phyloP scores from a whole-genome alignment of 2,329 filamentous ascomycete genomes.

The Onygenales sp. region DNA sequence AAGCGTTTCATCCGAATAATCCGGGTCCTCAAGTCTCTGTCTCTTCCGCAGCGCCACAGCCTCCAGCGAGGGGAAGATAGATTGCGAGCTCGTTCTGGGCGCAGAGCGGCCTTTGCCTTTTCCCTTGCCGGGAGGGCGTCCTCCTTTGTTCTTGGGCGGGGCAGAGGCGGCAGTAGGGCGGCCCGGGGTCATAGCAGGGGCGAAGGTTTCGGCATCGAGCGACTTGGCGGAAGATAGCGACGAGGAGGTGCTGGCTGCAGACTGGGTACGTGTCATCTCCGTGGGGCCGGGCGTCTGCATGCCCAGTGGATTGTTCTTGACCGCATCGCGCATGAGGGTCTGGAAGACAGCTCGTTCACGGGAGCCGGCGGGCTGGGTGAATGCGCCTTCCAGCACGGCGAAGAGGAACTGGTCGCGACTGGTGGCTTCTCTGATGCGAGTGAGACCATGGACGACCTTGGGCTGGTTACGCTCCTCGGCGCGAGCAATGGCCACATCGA shows the following conservation, averaged over 20 bases:
- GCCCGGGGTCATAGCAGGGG: slow-evolving; percentile 15
- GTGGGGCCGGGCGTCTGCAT: slow-evolving; percentile 5
- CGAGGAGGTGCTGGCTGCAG: slow-evolving; percentile 20
- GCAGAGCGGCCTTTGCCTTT: slow-evolving; percentile 5
- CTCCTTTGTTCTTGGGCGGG: slow-evolving; percentile 16
- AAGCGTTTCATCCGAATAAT: slow-evolving; percentile 18
- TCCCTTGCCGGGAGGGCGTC: slow-evolving; percentile 18
- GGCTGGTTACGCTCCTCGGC: slow-evolving; percentile 21
- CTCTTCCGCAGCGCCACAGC: slow-evolving; percentile 18
- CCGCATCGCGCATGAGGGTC: slow-evolving; percentile 20
- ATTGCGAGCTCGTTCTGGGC: neutral
- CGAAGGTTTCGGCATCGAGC: slow-evolving; percentile 24
- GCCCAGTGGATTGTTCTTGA: slow-evolving; percentile 14
- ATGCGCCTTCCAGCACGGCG: slow-evolving; percentile 20
- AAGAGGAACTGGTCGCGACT: slow-evolving; percentile 23
- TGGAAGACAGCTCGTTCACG: slow-evolving; percentile 22
- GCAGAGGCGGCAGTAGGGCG: slow-evolving; percentile 7
- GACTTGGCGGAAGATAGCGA: slow-evolving; percentile 33
- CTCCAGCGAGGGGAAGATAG: slow-evolving; percentile 15
- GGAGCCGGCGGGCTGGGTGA: slow-evolving; percentile 18
- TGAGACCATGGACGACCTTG: slow-evolving; percentile 20
- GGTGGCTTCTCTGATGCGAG: slow-evolving; percentile 20
- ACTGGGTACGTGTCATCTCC: slow-evolving; percentile 15
- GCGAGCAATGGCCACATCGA: slow-evolving; percentile 19
- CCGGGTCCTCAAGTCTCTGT: slow-evolving; percentile 20